Evolutionary conservation across 2,329 filamentous ascomycete genomes (phyloP).

Genomic region (Fusarium luffae): DNA sequence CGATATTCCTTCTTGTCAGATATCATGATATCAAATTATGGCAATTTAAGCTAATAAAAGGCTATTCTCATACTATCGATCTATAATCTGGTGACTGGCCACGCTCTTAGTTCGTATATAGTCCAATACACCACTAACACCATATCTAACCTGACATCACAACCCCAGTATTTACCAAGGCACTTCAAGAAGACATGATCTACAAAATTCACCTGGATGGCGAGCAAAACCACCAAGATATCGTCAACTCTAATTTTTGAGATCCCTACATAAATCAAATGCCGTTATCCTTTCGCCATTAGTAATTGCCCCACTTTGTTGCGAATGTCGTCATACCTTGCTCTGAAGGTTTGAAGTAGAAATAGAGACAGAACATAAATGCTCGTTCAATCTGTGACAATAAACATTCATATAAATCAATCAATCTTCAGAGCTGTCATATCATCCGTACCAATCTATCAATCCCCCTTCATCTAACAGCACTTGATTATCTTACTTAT

Average conservation of each 20-base stretch:
- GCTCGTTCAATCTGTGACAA: not conserved
- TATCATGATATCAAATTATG: not conserved
- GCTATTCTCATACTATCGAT: not conserved
- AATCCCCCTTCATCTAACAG: not conserved
- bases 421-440: not conserved
- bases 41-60: not conserved
- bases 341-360: not conserved
- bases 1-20: not conserved
- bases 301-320: slow-evolving; percentile 35
- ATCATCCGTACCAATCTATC: not conserved
- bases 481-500: not conserved
- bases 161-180: not conserved
- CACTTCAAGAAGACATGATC: not conserved
- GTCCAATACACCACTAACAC: slow-evolving; percentile 4
- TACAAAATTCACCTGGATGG: slow-evolving; percentile 9
- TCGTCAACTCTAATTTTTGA: not conserved
- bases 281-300: slow-evolving; percentile 22
- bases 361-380: slow-evolving; percentile 7
- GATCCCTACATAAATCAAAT: slow-evolving; percentile 2
- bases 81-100: not conserved
- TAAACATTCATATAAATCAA: not conserved
- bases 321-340: slow-evolving; percentile 35
- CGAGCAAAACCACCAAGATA: slow-evolving; percentile 1
- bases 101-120: not conserved
- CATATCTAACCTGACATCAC: not conserved